Conservation (phyloP, 208 protist genomes). For the Endotrypanum monterogeii region DNA sequence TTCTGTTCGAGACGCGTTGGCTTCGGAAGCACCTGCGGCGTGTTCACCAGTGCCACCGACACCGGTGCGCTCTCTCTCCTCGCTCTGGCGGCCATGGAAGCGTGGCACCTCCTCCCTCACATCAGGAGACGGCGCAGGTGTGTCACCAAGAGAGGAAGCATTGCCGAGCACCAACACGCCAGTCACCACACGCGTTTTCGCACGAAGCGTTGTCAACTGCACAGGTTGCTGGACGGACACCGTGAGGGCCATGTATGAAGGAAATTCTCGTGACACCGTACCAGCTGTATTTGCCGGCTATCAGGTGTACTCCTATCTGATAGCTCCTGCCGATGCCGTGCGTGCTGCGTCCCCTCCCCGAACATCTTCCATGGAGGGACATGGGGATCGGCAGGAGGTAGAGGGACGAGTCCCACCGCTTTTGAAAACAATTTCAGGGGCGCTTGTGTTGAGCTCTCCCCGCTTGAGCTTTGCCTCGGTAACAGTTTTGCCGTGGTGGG, state of each 20-base stretch:
- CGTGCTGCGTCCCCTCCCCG: not conserved
- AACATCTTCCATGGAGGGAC: not conserved
- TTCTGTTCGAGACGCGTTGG: slow-evolving; percentile 25
- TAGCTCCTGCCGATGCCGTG: slow-evolving; percentile 52
- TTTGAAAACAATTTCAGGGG: slow-evolving; percentile 3
- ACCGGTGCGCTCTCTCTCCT: not conserved
- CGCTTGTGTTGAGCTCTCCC: slow-evolving; percentile 56
- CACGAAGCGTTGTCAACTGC: slow-evolving; percentile 76
- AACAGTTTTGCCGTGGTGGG: slow-evolving; percentile 76
- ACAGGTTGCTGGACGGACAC: slow-evolving; percentile 60
- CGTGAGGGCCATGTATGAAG: slow-evolving; percentile 46
- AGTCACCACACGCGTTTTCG: slow-evolving; percentile 28
- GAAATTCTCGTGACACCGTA: slow-evolving; percentile 33
- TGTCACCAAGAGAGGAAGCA: too few relatives aligned
- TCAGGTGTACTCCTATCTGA: slow-evolving; percentile 57
- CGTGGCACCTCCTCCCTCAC: not conserved
- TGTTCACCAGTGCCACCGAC: not conserved
- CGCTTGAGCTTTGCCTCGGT: slow-evolving; percentile 67
- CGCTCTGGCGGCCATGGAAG: slow-evolving; percentile 1
- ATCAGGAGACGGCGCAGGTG: not conserved
- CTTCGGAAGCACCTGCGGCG: not conserved
- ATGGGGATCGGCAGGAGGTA: not conserved
- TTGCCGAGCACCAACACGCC: not conserved
- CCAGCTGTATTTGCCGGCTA: slow-evolving; percentile 42
- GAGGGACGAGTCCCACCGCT: not conserved